Percentiles rank a stretch among this genome's conserved stretches.
Evolutionary conservation across 2,329 filamentous ascomycete genomes (phyloP).

Genomic region (Fonsecaea pedrosoi): DNA sequence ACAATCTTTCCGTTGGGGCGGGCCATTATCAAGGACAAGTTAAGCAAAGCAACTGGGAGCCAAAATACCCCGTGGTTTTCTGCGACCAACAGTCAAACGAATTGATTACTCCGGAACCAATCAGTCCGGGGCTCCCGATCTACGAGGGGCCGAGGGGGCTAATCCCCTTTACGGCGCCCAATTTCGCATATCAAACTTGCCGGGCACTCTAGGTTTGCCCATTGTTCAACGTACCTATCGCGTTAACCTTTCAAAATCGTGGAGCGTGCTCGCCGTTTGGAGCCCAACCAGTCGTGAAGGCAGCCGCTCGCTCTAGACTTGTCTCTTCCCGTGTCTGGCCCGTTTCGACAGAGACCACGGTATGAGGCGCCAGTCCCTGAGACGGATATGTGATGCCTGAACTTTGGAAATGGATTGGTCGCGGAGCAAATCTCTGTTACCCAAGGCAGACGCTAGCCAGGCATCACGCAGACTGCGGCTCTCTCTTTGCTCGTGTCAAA

Average conservation of each 20-base stretch:
- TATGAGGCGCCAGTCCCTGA: background rate
- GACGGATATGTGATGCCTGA: conserved; percentile 1
- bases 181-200: background rate
- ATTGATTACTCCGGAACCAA: background rate
- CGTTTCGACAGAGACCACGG: background rate
- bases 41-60: background rate
- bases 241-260: background rate
- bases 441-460: conserved; percentile 6
- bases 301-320: background rate
- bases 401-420: conserved; percentile 10
- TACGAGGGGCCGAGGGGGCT: background rate
- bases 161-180: background rate
- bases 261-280: background rate
- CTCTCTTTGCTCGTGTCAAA: background rate
- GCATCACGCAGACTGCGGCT: background rate
- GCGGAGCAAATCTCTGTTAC: conserved; percentile 12
- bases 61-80: background rate
- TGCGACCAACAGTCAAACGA: background rate
- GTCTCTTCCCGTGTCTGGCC: background rate
- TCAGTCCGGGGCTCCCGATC: background rate
- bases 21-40: background rate
- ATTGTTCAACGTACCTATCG: background rate
- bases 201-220: background rate
- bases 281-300: background rate
- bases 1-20: background rate